phyloP scores from a whole-genome alignment of 129 eudicot genomes.

The Escallonia herrerae region DNA sequence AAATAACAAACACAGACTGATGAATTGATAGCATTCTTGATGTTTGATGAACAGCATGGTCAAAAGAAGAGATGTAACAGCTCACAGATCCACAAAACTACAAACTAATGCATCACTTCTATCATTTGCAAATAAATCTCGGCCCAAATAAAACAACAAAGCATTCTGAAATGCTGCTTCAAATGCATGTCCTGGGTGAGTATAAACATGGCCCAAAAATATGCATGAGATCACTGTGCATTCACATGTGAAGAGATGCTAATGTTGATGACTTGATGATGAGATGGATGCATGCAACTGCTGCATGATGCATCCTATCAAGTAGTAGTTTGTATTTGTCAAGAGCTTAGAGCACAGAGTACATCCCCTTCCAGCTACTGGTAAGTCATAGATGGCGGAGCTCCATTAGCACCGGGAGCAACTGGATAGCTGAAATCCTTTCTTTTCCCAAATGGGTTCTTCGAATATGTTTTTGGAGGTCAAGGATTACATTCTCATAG shows the following conservation, averaged over 20 bases:
- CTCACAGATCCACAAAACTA: slow-evolving; percentile 20
- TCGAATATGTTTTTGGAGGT: slow-evolving; percentile 70
- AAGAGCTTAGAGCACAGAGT: slow-evolving; percentile 70
- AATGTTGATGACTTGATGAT: slow-evolving; percentile 81
- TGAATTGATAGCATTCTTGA: slow-evolving; percentile 3
- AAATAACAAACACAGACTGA: neutral
- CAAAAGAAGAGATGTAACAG: slow-evolving; percentile 8
- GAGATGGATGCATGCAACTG: slow-evolving; percentile 81
- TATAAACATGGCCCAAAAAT: slow-evolving; percentile 29
- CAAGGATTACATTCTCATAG: slow-evolving; percentile 22
- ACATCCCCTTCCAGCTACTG: slow-evolving; percentile 96
- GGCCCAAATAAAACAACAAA: slow-evolving; percentile 19
- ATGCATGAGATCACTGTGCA: slow-evolving; percentile 42
- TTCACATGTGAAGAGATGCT: slow-evolving; percentile 56
- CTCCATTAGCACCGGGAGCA: slow-evolving; percentile 60
- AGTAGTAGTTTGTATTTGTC: slow-evolving; percentile 38
- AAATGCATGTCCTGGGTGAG: slow-evolving; percentile 53
- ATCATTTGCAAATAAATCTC: slow-evolving; percentile 7
- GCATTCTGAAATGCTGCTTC: slow-evolving; percentile 44
- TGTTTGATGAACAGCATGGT: slow-evolving; percentile 6
- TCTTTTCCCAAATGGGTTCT: slow-evolving; percentile 95
- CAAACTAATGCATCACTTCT: slow-evolving; percentile 42
- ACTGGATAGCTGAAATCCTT: slow-evolving; percentile 55
- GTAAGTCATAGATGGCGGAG: slow-evolving; percentile 54
- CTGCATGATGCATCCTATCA: slow-evolving; percentile 92